Evolutionary conservation across 768 basidiomycete genomes (phyloP), one percentile per base, ranked within the genome.

Genomic region (Chalciporus chontae): DNA sequence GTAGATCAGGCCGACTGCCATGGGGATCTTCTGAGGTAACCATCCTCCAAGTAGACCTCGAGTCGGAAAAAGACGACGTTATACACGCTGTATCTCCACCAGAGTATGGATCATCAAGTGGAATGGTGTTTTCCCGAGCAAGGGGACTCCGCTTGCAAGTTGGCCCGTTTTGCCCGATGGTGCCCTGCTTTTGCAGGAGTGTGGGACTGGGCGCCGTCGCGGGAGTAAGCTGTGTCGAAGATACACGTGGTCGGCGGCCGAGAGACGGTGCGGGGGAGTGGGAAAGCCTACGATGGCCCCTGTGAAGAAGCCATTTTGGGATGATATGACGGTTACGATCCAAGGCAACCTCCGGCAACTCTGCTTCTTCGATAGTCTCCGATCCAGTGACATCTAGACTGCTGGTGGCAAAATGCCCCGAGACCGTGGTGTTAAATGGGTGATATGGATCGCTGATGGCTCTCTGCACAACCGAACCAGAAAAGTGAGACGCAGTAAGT

Each of bases 311-410:
- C 89, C 93, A 96, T 55, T 93, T 83, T 4, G 96, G 95, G 42
- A 99, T 84, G 52, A 99, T 96, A 69, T 99, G 96, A n/a, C 88
- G 79, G 66, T 99, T 89, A 54, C 83, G 84, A 59, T 94, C 94
- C 42, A 99, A 77, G 7, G 83, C 83, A 13, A 99, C 96, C 68
- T 98, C 95, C 1, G 96, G 96, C 60, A 97, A 76, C 68, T 98
- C 95, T 15, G 88, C 80, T 58, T 86, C 87, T 45, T 80, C 82
- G 2, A 63, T 50, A 32, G 69, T 77, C 56, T 83, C 82, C 18
- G 69, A 77, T 23, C 65, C 52, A 6, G 48, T 62, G 19, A 63
- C 67, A 41, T 70, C 69, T 48, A 61, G 43, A 31, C 23, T 38
- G 21, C 18, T 27, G 7, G 47, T 14, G n/a, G n/a, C 15, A n/a